Evolutionary conservation across 768 basidiomycete species (phyloP), one percentile per base, ranked within the genome.

Genomic region (Suillus variegatus): DNA sequence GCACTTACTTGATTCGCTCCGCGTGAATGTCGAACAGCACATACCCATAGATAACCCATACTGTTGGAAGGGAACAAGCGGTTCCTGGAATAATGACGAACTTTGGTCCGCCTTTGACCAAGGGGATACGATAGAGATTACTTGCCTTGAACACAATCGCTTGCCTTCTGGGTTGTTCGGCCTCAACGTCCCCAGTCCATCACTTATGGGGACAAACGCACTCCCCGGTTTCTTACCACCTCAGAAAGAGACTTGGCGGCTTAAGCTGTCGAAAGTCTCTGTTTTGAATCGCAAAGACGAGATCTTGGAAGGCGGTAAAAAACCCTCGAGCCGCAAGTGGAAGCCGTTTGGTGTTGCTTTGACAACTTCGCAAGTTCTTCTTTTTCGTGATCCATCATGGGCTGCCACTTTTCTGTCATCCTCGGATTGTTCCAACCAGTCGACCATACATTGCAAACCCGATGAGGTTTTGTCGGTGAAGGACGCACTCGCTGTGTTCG

Each of bases 291-390:
- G 95, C 64, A 97, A 95, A 77, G 91, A 92, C 64, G 95, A 95
- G 68, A 72, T 86, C 1, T 67, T 86, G 8, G 91, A 92, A 68
- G 88, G 91, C 4, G 92, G 94, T 14, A 93, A 85, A 77, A 94
- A 89, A 70, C 81, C 89, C 1, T 78, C 80, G 55, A 90, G 85
- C 71, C 84, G 94, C 58, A 99, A 95, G 79, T 99, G 97, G 97
- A 89, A 85, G 71, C 78, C 86, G 13, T 96, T 90, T 84, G 89
- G 87, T 67, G 92, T 95, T 10, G 82, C 96, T 60, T 81, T 99
- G 64, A 95, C 95, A 4, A 90, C 88, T 32, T 95, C 94, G 6
- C 97, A 98, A 71, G 81, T 99, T 5, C 83, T 98, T 54, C 91
- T 99, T 75, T 95, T 95, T 79, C 90, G 91, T 36, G 92, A 94